phyloP scores from a whole-genome alignment of 257 asterid species.

The Plantago ovata region DNA sequence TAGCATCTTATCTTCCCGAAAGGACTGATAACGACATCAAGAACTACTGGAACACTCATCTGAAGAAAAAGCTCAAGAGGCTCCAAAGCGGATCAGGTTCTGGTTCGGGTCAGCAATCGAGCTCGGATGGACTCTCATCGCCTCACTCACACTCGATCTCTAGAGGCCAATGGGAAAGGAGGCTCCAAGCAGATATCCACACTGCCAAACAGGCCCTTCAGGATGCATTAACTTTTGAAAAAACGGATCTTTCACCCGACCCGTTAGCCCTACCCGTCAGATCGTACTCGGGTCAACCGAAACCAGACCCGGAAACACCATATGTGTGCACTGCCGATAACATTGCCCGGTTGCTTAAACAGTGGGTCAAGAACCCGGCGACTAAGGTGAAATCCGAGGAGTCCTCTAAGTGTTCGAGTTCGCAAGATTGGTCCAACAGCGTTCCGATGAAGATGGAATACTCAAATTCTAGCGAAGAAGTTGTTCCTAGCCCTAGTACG shows the following conservation, averaged over 20 bases:
- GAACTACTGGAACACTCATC: constrained; percentile 92
- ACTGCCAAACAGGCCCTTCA: constrained; percentile 89
- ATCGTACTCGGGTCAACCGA: background rate
- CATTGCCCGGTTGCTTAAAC: constrained; percentile 65
- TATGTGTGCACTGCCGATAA: constrained; percentile 90
- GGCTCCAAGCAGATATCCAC: constrained; percentile 68
- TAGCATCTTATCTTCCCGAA: constrained; percentile 90
- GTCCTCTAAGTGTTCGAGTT: constrained; percentile 36
- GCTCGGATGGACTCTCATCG: constrained; percentile 8
- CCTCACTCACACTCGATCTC: constrained; percentile 35
- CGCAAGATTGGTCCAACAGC: constrained; percentile 32
- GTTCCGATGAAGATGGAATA: constrained; percentile 14
- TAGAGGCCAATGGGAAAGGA: constrained; percentile 88
- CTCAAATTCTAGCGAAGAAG: constrained; percentile 29
- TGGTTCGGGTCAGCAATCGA: constrained; percentile 2
- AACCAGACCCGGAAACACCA: constrained; percentile 13
- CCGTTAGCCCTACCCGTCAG: background rate
- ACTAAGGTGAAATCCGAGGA: constrained; percentile 25
- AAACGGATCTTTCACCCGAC: constrained; percentile 8
- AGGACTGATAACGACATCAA: constrained; percentile 96
- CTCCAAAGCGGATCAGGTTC: constrained; percentile 29
- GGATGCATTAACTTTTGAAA: constrained; percentile 57
- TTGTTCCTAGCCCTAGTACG: constrained; percentile 17
- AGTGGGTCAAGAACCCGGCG: constrained; percentile 45
- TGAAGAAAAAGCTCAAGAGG: constrained; percentile 74